These are phyloP conservation scores for Apiotrichum veenhuisii DNA, from an alignment of 1,284 basidiomycete genomes.

Conservation along the genomic window DNA sequence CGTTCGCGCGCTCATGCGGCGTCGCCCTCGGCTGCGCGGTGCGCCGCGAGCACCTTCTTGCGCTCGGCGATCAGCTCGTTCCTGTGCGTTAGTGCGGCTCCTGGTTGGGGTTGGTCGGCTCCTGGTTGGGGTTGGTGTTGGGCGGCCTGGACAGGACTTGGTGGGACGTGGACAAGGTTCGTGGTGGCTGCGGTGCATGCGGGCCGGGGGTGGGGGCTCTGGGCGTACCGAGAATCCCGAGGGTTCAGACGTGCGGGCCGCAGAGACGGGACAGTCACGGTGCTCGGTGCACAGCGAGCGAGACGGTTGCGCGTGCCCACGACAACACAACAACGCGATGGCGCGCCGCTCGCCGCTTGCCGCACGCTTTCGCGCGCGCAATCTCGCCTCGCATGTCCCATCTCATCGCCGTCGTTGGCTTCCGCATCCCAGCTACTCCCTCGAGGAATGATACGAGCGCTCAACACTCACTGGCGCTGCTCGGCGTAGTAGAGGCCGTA, in stretches of 20 bases:
- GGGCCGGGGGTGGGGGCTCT: too few species aligned
- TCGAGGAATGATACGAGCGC: not conserved
- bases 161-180: not conserved
- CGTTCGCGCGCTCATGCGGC: slow-evolving; percentile 5
- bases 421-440: not conserved
- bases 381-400: not conserved
- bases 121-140: too few species aligned
- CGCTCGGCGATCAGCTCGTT: slow-evolving; percentile 28
- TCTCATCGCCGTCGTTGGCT: not conserved
- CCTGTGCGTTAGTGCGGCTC: slow-evolving; percentile 17
- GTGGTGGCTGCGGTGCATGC: too few species aligned
- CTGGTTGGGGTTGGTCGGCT: too few species aligned
- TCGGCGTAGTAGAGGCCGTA: slow-evolving; percentile 41
- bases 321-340: too few species aligned
- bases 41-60: slow-evolving; percentile 27
- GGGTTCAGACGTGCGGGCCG: too few species aligned
- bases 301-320: too few species aligned
- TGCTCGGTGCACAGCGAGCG: too few species aligned
- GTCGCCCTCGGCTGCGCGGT: slow-evolving; percentile 29
- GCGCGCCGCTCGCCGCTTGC: too few species aligned
- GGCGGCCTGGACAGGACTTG: not conserved
- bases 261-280: too few species aligned
- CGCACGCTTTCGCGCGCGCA: too few species aligned
- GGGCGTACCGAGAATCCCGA: too few species aligned
- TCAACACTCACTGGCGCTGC: slow-evolving; percentile 42